Base-by-base conservation (phyloP, 2,329 filamentous ascomycete species). In the Claviceps sp. region DNA sequence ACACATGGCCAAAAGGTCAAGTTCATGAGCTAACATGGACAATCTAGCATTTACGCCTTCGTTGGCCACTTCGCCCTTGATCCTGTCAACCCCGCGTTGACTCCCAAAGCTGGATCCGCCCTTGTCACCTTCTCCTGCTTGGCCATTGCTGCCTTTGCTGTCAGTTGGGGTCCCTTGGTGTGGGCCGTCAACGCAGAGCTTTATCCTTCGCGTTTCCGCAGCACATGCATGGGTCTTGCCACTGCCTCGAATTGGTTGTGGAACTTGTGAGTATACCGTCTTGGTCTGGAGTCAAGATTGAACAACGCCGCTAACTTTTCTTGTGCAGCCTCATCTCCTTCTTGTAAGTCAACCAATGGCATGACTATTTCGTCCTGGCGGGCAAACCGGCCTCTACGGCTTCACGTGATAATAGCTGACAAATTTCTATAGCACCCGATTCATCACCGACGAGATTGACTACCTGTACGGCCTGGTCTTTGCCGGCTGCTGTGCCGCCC, bases 381-480 rank as follows among this genome's bases (percentile, higher is more conserved):
- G 30, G 30, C 30, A 34, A 34, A 34, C 10, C 30, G 30, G 30
- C 30, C 30, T 34, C 10, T 34, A 11, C 30, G 30, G 3, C 30
- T 34, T 4, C 30, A 34, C 2, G 30, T 34, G 30, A 34, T 10
- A 34, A 8, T 17, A 40, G 16, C 62, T 68, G 58, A 67, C 52
- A 17, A 8, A 34, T 11, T 34, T n/a, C 5, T 7, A 11, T 22
- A 66, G 64, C 69, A 87, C 84, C 2, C 82, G 84, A 5, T 88
- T 86, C 70, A 87, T 88, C 61, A 82, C 77, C n/a, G 73, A 77
- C 34, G 71, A 75, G 17, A 87, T 88, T 58, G 76, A 82, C 63
- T 87, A 84, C 68, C 73, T 74, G 4, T 86, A 85, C 62, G 84
- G 84, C 37, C 80, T 87, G 54, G 78, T 88, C 41, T 87, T 87